A percentile compares a stretch with the other conserved stretches of the same genome.
phyloP scores from a whole-genome alignment of 1,284 basidiomycete species.

The Marasmius fiardii region DNA sequence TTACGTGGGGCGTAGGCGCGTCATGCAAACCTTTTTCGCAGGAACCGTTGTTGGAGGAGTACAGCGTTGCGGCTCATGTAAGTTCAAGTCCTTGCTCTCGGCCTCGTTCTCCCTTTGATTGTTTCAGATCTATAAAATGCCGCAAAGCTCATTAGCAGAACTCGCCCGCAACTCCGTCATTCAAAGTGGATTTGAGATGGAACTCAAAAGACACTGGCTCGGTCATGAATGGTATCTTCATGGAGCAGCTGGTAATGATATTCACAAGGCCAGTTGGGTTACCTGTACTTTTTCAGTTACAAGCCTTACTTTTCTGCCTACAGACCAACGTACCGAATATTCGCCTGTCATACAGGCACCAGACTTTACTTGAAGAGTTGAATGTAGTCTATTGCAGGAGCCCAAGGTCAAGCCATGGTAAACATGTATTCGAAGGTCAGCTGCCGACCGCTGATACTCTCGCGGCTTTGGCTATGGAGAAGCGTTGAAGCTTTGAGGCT shows the following conservation, averaged over 20 bases:
- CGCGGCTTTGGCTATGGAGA: slow-evolving; percentile 31
- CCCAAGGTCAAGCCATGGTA: not conserved
- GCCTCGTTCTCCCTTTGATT: not conserved
- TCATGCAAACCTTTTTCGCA: slow-evolving; percentile 26
- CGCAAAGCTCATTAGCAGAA: slow-evolving; percentile 82
- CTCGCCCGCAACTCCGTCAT: slow-evolving; percentile 94
- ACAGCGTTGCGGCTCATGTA: slow-evolving; percentile 95
- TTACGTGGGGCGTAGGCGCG: not conserved
- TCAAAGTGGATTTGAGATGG: slow-evolving; percentile 99
- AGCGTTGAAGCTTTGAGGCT: slow-evolving; percentile 3
- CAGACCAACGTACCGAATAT: slow-evolving; percentile 96
- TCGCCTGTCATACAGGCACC: slow-evolving; percentile 84
- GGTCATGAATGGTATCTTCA: slow-evolving; percentile 89
- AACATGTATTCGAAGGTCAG: not conserved
- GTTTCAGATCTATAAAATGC: slow-evolving; percentile 86
- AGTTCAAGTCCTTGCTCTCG: slow-evolving; percentile 23
- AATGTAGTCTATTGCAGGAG: slow-evolving; percentile 46
- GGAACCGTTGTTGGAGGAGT: slow-evolving; percentile 96
- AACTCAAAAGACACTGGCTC: slow-evolving; percentile 96
- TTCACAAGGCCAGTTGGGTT: slow-evolving; percentile 67
- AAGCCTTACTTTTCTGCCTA: not conserved
- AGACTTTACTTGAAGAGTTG: slow-evolving; percentile 86
- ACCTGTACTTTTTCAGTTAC: slow-evolving; percentile 3
- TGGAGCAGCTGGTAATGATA: slow-evolving; percentile 87
- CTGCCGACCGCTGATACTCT: slow-evolving; percentile 28